These are phyloP conservation scores for Pisolithus tinctorius DNA, from an alignment of 768 basidiomycete genomes.

Conservation along the genomic window DNA sequence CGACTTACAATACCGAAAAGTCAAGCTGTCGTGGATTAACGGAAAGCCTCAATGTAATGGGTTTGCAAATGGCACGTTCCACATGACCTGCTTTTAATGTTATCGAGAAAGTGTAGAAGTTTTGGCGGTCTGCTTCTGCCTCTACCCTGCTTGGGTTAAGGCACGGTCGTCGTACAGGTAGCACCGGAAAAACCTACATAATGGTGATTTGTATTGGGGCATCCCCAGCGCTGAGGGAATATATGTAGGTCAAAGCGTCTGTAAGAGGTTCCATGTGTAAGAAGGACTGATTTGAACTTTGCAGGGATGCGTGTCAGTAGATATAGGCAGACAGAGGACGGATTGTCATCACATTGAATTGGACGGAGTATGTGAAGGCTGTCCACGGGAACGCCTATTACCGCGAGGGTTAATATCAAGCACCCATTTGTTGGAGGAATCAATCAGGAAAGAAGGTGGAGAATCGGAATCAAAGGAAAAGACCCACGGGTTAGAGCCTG, in stretches of 20 bases:
- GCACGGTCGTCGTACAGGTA: slow-evolving; percentile 4
- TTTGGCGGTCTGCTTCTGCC: slow-evolving; percentile 17
- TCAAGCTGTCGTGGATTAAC: slow-evolving; percentile 51
- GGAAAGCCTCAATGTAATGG: slow-evolving; percentile 37
- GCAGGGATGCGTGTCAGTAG: slow-evolving; percentile 4
- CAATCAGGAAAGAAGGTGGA: slow-evolving; percentile 8
- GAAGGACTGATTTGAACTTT: slow-evolving; percentile 17
- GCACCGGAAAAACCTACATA: slow-evolving; percentile 32
- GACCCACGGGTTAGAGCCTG: slow-evolving; percentile 4
- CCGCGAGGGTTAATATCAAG: not conserved
- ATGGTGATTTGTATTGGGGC: slow-evolving; percentile 46
- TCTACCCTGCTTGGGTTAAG: slow-evolving; percentile 20
- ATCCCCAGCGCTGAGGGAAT: slow-evolving; percentile 37
- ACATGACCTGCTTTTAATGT: slow-evolving; percentile 49
- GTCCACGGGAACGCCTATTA: slow-evolving; percentile 5
- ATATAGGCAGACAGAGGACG: not conserved
- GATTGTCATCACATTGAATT: slow-evolving; percentile 9
- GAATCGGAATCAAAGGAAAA: not conserved
- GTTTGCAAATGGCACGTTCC: slow-evolving; percentile 46
- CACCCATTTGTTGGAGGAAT: not conserved
- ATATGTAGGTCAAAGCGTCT: slow-evolving; percentile 35
- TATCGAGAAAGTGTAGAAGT: slow-evolving; percentile 45
- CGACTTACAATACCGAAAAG: slow-evolving; percentile 56
- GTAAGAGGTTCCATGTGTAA: slow-evolving; percentile 15
- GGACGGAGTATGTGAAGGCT: slow-evolving; percentile 4